Evolutionary conservation across 83 land plant species (phyloP), one percentile per base, ranked within the genome.

Genomic region (Diphasiastrum complanatum): DNA sequence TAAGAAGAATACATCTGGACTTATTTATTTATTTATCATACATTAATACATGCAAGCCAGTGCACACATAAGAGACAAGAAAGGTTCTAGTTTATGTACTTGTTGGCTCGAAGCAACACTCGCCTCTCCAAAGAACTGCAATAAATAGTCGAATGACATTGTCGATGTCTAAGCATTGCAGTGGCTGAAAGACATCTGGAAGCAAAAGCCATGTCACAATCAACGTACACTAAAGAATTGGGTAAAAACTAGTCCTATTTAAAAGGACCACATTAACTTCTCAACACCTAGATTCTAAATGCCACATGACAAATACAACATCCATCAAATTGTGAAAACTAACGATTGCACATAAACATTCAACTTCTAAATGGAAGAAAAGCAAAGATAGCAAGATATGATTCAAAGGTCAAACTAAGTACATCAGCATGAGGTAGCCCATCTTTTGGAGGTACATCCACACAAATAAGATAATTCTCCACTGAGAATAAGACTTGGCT

Each of bases 401-500:
- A 49, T 43, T 34, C 0, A 22, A 48, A 46, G 41, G 40, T 43
- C 35, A 52, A 49, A 25, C 20, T 5, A 34, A 81, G 45, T 79
- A 88, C 98, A 83, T 92, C 98, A 60, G 91, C 96, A 77, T 88
- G 88, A 46, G 98, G 98, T 45, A 92, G 79, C 6, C 85, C 85
- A 48, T 83, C 96, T 51, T 85, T 83, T 51, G 88, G 81, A 1
- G 98, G 98, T 61, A 79, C 83, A 51, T 85, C 86, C 34, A 88
- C 85, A 36, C 80, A 77, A 52, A 92, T 79, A 18, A 88, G 79
- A 63, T 80, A 70, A 66, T 77, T 81, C 70, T 88, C 96, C 63
- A 92, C 60, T 5, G 91, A 61, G 70, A 92, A 92, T 50, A 92
- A 61, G 47, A 85, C 74, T 33, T 78, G 66, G 52, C 77, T 77